Percentiles rank a stretch among this genome's conserved stretches.
phyloP scores from a whole-genome alignment of 805 yeast species.

The Helenozyma rhizophorensis region DNA sequence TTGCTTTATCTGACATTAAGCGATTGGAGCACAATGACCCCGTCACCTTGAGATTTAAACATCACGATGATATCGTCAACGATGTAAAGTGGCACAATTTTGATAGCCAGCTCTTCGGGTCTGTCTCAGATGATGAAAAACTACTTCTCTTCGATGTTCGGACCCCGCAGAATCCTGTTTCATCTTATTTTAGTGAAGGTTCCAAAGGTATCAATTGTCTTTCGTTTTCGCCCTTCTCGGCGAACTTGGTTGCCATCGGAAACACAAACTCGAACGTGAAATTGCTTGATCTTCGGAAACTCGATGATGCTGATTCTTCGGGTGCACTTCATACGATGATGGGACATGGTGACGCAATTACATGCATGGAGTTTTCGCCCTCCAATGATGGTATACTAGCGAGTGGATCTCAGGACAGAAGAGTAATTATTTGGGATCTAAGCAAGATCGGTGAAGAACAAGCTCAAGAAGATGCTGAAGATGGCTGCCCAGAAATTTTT shows the following conservation, averaged over 20 bases:
- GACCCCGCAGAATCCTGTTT: constrained; percentile 22
- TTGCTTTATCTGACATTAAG: constrained; percentile 57
- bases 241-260: constrained; percentile 62
- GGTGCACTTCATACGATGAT: constrained; percentile 63
- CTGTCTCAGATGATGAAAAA: constrained; percentile 69
- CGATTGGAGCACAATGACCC: constrained; percentile 2
- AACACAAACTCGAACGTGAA: constrained; percentile 64
- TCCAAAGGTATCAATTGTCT: constrained; percentile 53
- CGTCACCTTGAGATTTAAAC: constrained; percentile 13
- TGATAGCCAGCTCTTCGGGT: constrained; percentile 51
- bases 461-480: constrained; percentile 82
- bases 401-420: constrained; percentile 71
- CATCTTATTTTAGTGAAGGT: constrained; percentile 21
- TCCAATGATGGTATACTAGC: constrained; percentile 73
- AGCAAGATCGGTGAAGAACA: constrained; percentile 80
- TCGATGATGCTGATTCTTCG: constrained; percentile 14
- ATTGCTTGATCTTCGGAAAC: constrained; percentile 57
- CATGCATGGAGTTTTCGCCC: constrained; percentile 74
- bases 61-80: constrained; percentile 61
- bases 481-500: constrained; percentile 81
- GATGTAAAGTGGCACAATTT: constrained; percentile 70
- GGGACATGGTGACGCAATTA: constrained; percentile 75
- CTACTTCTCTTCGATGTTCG: constrained; percentile 55
- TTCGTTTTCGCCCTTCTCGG: constrained; percentile 60
- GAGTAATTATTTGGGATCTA: constrained; percentile 80